A percentile compares a stretch with the other conserved stretches of the same genome.
Conservation (phyloP, 768 basidiomycete genomes). For the Tulasnella sp. region DNA sequence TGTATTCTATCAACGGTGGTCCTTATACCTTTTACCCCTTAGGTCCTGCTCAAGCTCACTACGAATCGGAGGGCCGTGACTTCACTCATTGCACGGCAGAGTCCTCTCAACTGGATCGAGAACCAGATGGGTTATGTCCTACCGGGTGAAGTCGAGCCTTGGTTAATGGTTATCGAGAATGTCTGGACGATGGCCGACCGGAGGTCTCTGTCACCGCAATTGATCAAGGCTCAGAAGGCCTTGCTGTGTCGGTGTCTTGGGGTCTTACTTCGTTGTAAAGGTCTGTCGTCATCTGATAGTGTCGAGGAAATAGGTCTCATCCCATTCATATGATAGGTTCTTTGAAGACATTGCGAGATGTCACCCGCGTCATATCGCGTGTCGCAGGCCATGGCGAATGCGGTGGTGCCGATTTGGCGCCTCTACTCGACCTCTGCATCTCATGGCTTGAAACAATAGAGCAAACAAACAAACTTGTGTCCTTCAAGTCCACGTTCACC, state of each 20-base stretch:
- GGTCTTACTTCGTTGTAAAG: not conserved
- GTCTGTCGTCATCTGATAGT: not conserved
- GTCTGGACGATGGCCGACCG: constrained; percentile 19
- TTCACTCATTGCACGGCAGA: constrained; percentile 58
- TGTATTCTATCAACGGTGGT: not conserved
- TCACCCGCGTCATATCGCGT: too few relatives aligned
- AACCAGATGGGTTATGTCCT: constrained; percentile 21
- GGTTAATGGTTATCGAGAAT: constrained; percentile 28
- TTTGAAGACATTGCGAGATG: too few relatives aligned
- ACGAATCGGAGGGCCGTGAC: constrained; percentile 54
- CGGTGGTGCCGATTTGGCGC: not conserved
- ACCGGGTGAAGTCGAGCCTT: constrained; percentile 20
- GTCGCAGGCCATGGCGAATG: too few relatives aligned
- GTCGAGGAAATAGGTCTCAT: not conserved
- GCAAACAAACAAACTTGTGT: too few relatives aligned
- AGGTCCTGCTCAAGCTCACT: constrained; percentile 69
- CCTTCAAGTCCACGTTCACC: too few relatives aligned
- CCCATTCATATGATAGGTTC: constrained; percentile 2
- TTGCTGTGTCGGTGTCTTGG: not conserved
- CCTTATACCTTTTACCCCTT: not conserved
- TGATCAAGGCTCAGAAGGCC: too few relatives aligned
- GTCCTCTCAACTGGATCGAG: constrained; percentile 71
- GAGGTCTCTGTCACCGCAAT: constrained; percentile 15
- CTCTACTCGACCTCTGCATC: constrained; percentile 13
- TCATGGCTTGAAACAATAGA: not conserved